These are phyloP conservation scores for Fraxinus latifolia DNA, from an alignment of 305 asterid genomes.

Conservation along the genomic window DNA sequence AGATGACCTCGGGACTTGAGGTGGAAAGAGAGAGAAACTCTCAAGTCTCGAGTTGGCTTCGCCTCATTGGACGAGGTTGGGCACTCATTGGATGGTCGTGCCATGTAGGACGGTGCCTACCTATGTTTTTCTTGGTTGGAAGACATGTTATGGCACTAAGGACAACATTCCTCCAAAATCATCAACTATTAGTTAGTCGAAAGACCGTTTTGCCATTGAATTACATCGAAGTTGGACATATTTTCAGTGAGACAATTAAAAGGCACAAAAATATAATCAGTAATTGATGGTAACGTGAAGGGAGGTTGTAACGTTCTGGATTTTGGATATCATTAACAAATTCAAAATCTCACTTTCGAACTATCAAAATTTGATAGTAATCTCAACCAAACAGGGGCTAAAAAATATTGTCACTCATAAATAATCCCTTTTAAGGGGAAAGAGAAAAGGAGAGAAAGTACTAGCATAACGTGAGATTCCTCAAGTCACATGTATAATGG, in stretches of 20 bases:
- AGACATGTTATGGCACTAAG: not conserved
- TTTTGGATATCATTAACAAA: not conserved
- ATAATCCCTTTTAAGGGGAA: not conserved
- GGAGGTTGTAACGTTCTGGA: not conserved
- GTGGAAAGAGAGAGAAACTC: too few relatives aligned
- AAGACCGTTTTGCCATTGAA: not conserved
- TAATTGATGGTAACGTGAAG: not conserved
- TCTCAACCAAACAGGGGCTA: not conserved
- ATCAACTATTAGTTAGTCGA: not conserved
- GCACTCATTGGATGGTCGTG: too few relatives aligned
- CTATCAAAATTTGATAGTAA: not conserved
- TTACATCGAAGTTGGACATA: not conserved
- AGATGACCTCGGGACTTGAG: too few relatives aligned
- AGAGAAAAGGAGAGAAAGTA: not conserved
- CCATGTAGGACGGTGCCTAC: too few relatives aligned
- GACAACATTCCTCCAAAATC: not conserved
- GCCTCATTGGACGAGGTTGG: too few relatives aligned
- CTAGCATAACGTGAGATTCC: not conserved
- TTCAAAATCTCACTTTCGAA: not conserved
- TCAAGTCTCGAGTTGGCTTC: too few relatives aligned
- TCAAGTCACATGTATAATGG: not conserved
- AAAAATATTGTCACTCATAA: not conserved
- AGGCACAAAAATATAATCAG: not conserved
- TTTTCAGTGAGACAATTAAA: too few relatives aligned
- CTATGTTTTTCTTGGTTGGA: not conserved